These are phyloP conservation scores for Metschnikowia lachancei DNA, from an alignment of 805 yeast species.

Conservation along the genomic window DNA sequence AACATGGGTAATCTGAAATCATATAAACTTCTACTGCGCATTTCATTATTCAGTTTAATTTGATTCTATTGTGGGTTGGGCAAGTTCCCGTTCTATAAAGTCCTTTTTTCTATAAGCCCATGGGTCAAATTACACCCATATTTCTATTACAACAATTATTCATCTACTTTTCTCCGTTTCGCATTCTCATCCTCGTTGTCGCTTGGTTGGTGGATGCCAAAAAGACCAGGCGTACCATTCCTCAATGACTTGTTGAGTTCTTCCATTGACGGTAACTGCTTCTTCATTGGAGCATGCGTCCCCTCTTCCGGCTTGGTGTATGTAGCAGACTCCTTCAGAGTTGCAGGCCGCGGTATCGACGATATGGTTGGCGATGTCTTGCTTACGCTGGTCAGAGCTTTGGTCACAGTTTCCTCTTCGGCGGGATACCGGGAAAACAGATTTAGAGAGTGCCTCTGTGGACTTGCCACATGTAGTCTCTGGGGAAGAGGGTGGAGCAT, in stretches of 20 bases:
- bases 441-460: constrained; percentile 16
- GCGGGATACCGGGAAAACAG: constrained; percentile 1
- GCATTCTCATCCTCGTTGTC: constrained; percentile 10
- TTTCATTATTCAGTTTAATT: too few species aligned
- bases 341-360: not conserved
- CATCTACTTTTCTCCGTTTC: constrained; percentile 19
- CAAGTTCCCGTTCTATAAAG: not conserved
- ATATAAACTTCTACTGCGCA: too few species aligned
- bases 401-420: not conserved
- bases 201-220: constrained; percentile 2
- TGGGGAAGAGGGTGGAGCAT: constrained; percentile 16
- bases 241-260: constrained; percentile 36
- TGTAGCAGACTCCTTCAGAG: not conserved
- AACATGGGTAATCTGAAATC: too few species aligned
- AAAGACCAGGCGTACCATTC: constrained; percentile 9
- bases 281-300: constrained; percentile 9
- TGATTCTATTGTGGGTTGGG: not conserved
- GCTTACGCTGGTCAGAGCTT: not conserved
- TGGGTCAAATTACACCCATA: too few species aligned
- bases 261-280: constrained; percentile 35
- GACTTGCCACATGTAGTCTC: constrained; percentile 6
- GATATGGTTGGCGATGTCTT: not conserved
- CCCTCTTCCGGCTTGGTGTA: not conserved
- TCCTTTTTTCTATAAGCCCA: not conserved
- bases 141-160: not conserved